Evolutionary conservation across 306 rosid species (phyloP).

Genomic region (Cajanus cajan): DNA sequence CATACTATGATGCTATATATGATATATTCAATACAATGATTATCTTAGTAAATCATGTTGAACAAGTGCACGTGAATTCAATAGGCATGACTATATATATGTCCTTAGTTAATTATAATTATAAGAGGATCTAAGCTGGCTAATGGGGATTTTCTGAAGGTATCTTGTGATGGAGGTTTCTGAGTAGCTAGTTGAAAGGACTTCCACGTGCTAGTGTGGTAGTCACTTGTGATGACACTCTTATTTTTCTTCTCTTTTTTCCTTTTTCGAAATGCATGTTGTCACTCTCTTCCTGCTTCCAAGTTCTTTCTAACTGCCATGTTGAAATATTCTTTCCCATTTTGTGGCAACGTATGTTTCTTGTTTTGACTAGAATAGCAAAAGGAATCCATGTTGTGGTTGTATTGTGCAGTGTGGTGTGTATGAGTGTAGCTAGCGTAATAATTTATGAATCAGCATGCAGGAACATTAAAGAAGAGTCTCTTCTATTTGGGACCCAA

Average conservation of each 20-base stretch:
- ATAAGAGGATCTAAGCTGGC: slow-evolving; percentile 11
- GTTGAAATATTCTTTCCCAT: slow-evolving; percentile 27
- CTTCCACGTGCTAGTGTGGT: slow-evolving; percentile 18
- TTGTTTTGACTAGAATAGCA: slow-evolving; percentile 33
- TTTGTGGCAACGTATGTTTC: slow-evolving; percentile 41
- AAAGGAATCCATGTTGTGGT: slow-evolving; percentile 32
- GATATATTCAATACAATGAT: background rate
- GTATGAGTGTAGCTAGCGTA: background rate
- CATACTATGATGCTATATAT: background rate
- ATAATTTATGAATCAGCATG: slow-evolving; percentile 24
- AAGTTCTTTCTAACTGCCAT: slow-evolving; percentile 20
- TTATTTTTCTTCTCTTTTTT: background rate
- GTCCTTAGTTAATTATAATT: background rate
- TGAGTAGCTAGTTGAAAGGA: background rate
- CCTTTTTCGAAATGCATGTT: slow-evolving; percentile 20
- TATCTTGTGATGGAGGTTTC: background rate
- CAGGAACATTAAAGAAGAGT: slow-evolving; percentile 24
- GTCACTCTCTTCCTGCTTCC: background rate
- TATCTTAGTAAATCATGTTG: background rate
- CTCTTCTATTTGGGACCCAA: slow-evolving; percentile 41
- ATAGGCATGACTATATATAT: background rate
- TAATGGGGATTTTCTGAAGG: background rate
- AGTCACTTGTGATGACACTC: background rate
- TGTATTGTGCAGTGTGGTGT: slow-evolving; percentile 31
- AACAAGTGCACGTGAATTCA: slow-evolving; percentile 9